Base-by-base conservation (phyloP, 2,329 filamentous ascomycete species). In the Colletotrichum sp. region DNA sequence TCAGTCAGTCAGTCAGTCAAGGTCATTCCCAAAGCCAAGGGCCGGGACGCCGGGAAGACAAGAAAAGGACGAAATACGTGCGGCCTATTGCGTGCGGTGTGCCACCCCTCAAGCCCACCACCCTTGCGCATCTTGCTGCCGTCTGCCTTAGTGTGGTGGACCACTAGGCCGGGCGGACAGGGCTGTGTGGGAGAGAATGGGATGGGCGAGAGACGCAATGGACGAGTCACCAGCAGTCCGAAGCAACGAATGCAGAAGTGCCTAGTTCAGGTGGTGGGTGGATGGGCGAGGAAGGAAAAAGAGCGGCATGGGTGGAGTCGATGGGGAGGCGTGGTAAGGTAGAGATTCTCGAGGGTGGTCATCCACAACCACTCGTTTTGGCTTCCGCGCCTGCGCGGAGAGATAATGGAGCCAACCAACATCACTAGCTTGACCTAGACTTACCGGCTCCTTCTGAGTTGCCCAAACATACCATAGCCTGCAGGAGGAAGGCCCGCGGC, bases 231-330 rank as follows among this genome's bases (percentile, higher is more conserved):
- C 66, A 27, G 15, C 52, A 67, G 52, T 30, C 22, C n/a, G 58
- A 61, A 30, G 25, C 22, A 36, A 39, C 67, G 71, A 71, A 65
- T 65, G 60, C 67, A 65, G 56, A 10, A 28, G 60, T 32, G 48
- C 65, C 28, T 18, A 36, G 22, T 73, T 64, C 28, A 43, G 39
- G 39, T 48, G 61, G 7, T 56, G 22, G 48, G 43, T 55, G 28
- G 34, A 28, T 30, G 34, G 32, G 39, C 27, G 39, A 66, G 58
- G 27, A 66, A 68, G 30, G 34, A 27, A 65, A 60, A 60, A 66
- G 67, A 60, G 67, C 67, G 22, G 67, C 67, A 60, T 43, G 48
- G 48, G 60, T 62, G 68, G 55, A 62, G 72, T 71, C 61, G 72
- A 43, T 61, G 36, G 25, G 18, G n/a, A 43, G 39, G 39, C 39